Evolutionary conservation across 495 filamentous ascomycete genomes (phyloP).

Genomic region (Neurospora sp.): DNA sequence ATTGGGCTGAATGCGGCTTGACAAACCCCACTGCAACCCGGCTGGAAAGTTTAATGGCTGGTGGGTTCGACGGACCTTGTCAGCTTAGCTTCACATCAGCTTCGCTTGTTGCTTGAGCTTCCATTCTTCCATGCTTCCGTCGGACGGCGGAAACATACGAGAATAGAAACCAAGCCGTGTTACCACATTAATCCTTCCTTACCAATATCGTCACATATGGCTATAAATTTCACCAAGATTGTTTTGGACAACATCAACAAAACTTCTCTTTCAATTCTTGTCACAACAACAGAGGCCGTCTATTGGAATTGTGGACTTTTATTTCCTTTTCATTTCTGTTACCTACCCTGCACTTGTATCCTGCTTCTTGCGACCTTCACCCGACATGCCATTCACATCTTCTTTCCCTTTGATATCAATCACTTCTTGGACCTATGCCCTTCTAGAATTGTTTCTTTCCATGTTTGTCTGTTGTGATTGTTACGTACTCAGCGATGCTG

Average conservation of each 20-base stretch:
- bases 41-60: background rate
- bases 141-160: background rate
- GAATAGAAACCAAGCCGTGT: background rate
- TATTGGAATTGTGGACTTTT: background rate
- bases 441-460: background rate
- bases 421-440: background rate
- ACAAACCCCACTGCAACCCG: background rate
- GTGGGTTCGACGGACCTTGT: background rate
- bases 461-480: background rate
- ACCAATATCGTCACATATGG: background rate
- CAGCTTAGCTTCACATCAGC: background rate
- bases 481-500: background rate
- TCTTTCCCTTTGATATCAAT: background rate
- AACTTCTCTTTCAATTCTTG: background rate
- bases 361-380: too few species aligned
- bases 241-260: background rate
- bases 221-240: background rate
- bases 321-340: background rate
- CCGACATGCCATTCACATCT: background rate
- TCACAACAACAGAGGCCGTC: background rate
- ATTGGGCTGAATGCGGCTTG: background rate
- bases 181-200: background rate
- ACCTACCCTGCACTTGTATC: background rate
- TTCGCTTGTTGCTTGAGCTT: background rate
- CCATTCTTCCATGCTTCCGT: background rate